A percentile compares a stretch with the other conserved stretches of the same genome.
Conservation (phyloP, 2,329 filamentous ascomycete genomes). For the Corynespora cassiicola region DNA sequence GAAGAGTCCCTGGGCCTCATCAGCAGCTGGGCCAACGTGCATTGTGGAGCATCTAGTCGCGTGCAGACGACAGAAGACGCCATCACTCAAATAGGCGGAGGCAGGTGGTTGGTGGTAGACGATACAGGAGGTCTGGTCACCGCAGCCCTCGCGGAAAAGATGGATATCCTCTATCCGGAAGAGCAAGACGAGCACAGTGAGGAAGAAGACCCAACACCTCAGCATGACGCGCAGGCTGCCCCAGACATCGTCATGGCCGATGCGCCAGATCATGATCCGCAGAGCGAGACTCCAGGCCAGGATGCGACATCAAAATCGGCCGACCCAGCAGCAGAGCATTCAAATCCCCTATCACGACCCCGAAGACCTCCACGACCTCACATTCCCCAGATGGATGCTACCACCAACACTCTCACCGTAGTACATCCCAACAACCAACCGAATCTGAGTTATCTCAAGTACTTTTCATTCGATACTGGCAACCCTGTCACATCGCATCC, state of each 20-base stretch:
- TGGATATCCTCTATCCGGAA: slow-evolving; percentile 75
- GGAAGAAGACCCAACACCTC: slow-evolving; percentile 7
- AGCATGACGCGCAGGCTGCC: slow-evolving; percentile 7
- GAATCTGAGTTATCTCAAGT: slow-evolving; percentile 85
- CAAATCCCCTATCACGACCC: slow-evolving; percentile 27
- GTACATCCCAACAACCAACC: slow-evolving; percentile 84
- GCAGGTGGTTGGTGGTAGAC: slow-evolving; percentile 82
- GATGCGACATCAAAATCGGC: slow-evolving; percentile 3
- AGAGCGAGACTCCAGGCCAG: too few relatives aligned
- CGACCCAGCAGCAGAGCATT: slow-evolving; percentile 10
- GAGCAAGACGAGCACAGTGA: slow-evolving; percentile 31
- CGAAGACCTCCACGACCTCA: slow-evolving; percentile 39
- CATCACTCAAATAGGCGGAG: slow-evolving; percentile 51
- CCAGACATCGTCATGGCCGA: slow-evolving; percentile 26
- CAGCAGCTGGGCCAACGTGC: slow-evolving; percentile 89
- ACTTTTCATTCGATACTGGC: slow-evolving; percentile 83
- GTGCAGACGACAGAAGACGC: slow-evolving; percentile 36
- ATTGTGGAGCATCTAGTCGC: slow-evolving; percentile 64
- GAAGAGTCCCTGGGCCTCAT: slow-evolving; percentile 83
- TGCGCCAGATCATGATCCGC: slow-evolving; percentile 6
- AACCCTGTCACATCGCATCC: slow-evolving; percentile 72
- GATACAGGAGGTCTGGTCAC: slow-evolving; percentile 85
- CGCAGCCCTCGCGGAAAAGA: slow-evolving; percentile 84
- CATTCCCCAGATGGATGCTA: slow-evolving; percentile 66
- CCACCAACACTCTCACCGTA: slow-evolving; percentile 78